These are phyloP conservation scores for Tetrapisispora nanseiensis DNA, from an alignment of 805 yeast genomes.

Conservation along the genomic window DNA sequence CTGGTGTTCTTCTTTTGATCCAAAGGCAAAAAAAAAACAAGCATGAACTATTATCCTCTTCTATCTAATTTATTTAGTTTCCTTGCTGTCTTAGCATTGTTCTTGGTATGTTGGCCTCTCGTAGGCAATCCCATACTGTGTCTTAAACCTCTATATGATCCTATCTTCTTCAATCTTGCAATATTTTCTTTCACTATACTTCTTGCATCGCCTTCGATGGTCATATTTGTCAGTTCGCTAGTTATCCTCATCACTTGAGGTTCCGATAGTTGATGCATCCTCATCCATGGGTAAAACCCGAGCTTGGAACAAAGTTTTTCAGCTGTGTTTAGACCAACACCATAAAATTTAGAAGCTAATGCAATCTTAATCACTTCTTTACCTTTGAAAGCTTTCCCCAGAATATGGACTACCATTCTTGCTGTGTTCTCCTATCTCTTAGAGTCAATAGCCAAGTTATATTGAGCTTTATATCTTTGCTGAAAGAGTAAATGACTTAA, in stretches of 20 bases:
- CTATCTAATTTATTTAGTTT: constrained; percentile 72
- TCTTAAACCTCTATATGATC: constrained; percentile 80
- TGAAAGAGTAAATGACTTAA: too few relatives aligned
- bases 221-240: constrained; percentile 73
- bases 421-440: too few relatives aligned
- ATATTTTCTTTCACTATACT: constrained; percentile 73
- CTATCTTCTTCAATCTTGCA: constrained; percentile 64
- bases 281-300: constrained; percentile 87
- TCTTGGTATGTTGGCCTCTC: constrained; percentile 85
- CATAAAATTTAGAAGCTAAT: constrained; percentile 72
- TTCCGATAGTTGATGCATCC: constrained; percentile 87
- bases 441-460: too few relatives aligned
- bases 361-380: constrained; percentile 40
- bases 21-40: too few relatives aligned
- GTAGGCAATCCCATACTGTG: constrained; percentile 79
- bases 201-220: constrained; percentile 71
- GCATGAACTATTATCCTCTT: constrained; percentile 27
- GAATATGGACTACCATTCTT: constrained; percentile 42
- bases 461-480: too few relatives aligned
- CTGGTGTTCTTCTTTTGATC: too few relatives aligned
- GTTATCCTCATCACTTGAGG: constrained; percentile 78
- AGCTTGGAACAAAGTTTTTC: constrained; percentile 71
- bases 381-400: constrained; percentile 43
- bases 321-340: constrained; percentile 71
- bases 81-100: constrained; percentile 84